These are phyloP conservation scores for Apostasia ramifera DNA, from an alignment of 106 monocot genomes.

Conservation along the genomic window DNA sequence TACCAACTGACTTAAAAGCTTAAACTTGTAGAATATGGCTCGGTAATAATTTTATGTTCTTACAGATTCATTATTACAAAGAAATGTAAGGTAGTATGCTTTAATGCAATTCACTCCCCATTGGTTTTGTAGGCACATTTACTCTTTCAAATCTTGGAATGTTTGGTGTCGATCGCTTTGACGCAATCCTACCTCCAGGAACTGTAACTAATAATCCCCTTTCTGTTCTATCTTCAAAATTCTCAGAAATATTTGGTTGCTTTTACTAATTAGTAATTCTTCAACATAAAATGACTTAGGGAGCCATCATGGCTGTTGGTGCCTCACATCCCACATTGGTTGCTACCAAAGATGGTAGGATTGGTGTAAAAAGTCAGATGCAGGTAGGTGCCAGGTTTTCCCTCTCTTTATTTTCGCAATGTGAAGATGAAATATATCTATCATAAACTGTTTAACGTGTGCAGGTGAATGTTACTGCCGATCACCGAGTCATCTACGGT, in stretches of 20 bases:
- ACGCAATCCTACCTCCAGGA: slow-evolving; percentile 86
- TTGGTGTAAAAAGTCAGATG: slow-evolving; percentile 83
- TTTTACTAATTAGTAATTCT: slow-evolving; percentile 15
- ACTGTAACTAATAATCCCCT: slow-evolving; percentile 35
- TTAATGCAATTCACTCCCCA: neutral
- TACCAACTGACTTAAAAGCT: too few relatives aligned
- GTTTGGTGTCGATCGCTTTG: slow-evolving; percentile 88
- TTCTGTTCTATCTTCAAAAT: neutral
- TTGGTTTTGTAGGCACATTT: slow-evolving; percentile 56
- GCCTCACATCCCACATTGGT: slow-evolving; percentile 64
- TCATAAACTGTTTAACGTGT: neutral
- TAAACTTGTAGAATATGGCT: too few relatives aligned
- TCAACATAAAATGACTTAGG: slow-evolving; percentile 24
- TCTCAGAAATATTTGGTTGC: neutral
- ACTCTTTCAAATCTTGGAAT: slow-evolving; percentile 88
- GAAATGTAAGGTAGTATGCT: too few relatives aligned
- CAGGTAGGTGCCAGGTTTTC: slow-evolving; percentile 58
- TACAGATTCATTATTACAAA: too few relatives aligned
- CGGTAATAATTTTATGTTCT: too few relatives aligned
- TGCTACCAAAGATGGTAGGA: slow-evolving; percentile 64
- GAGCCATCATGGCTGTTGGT: slow-evolving; percentile 95
- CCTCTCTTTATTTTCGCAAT: slow-evolving; percentile 13
- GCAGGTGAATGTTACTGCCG: slow-evolving; percentile 89
- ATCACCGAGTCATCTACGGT: slow-evolving; percentile 78
- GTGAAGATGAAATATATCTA: slow-evolving; percentile 15